A percentile compares a stretch with the other conserved stretches of the same genome.
Conservation (phyloP, 305 asterid genomes). For the Solanum hybrid region DNA sequence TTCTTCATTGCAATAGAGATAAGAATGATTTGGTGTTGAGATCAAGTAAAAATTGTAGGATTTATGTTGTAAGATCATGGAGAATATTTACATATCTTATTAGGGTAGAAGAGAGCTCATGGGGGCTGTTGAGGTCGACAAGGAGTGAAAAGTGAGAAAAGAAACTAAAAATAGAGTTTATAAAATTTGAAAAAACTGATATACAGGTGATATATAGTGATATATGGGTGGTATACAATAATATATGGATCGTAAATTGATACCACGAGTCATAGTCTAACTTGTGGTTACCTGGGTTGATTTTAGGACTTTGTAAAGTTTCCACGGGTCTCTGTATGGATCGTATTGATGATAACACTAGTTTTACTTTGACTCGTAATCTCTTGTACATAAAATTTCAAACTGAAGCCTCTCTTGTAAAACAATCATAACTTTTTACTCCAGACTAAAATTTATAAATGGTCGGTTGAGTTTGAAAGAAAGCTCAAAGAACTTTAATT, state of each 20-base stretch:
- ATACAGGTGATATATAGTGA: not conserved
- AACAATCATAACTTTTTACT: not conserved
- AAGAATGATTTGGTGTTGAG: not conserved
- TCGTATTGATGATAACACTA: not conserved
- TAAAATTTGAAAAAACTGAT: no score
- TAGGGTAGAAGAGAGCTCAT: not conserved
- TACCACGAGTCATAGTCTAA: not conserved
- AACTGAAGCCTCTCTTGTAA: not conserved
- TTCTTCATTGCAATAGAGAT: not conserved
- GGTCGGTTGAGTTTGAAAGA: not conserved
- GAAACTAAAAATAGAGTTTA: not conserved
- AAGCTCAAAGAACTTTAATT: not conserved
- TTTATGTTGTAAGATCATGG: not conserved
- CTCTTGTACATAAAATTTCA: not conserved
- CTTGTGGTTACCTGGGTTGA: not conserved
- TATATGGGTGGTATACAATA: not conserved
- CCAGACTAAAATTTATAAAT: not conserved
- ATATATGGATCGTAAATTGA: not conserved
- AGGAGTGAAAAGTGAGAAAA: not conserved
- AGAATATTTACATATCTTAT: not conserved
- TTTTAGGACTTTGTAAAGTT: not conserved
- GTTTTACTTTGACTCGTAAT: not conserved
- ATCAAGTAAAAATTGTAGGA: not conserved
- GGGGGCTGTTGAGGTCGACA: not conserved
- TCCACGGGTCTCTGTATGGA: not conserved